A percentile compares a stretch with the other conserved stretches of the same genome.
Conservation (phyloP, 306 rosid species). For the Dalbergia cultrata region DNA sequence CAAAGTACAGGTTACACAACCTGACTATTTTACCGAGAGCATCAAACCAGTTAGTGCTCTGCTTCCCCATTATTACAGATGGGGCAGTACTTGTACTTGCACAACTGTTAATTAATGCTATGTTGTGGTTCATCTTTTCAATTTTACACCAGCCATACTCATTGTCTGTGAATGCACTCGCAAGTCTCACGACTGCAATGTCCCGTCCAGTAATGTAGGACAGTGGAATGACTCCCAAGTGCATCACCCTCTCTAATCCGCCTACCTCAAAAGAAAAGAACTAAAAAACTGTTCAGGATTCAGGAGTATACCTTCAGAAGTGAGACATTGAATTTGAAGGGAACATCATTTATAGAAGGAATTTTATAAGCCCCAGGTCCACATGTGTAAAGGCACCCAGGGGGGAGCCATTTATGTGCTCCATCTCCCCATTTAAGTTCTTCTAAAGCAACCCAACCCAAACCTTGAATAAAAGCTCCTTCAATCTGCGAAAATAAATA, state of each 20-base stretch:
- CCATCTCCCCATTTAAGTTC: conserved; percentile 98
- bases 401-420: conserved; percentile 85
- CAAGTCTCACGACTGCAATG: too few species aligned
- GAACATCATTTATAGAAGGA: conserved; percentile 87
- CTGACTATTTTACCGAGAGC: too few species aligned
- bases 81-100: too few species aligned
- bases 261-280: conserved; percentile 31
- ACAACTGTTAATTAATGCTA: too few species aligned
- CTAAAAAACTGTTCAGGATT: conserved; percentile 26
- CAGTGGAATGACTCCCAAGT: too few species aligned
- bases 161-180: too few species aligned
- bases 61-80: too few species aligned
- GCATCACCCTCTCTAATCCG: background rate
- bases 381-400: conserved; percentile 77
- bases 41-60: too few species aligned
- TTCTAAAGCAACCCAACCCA: conserved; percentile 96
- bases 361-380: conserved; percentile 95
- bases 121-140: too few species aligned
- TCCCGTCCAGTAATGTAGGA: too few species aligned
- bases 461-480: conserved; percentile 96
- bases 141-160: too few species aligned
- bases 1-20: too few species aligned
- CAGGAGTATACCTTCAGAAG: conserved; percentile 79
- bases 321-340: conserved; percentile 79
- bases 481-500: conserved; percentile 65